These are phyloP conservation scores for Nemania diffusa DNA, from an alignment of 2,329 filamentous ascomycete genomes.

Conservation along the genomic window DNA sequence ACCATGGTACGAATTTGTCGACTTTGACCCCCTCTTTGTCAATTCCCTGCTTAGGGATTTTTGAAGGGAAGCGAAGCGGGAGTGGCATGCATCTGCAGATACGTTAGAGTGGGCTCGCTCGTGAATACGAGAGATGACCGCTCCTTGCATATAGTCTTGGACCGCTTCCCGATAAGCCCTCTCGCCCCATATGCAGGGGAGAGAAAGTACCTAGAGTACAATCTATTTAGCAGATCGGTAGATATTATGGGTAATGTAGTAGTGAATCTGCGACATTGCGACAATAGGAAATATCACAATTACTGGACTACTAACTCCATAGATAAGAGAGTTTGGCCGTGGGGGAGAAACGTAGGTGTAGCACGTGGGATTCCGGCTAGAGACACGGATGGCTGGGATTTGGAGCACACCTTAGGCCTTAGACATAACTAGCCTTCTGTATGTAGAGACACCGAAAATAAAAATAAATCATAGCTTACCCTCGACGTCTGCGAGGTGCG, in stretches of 20 bases:
- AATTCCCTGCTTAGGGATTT: background rate
- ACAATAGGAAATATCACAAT: slow-evolving; percentile 10
- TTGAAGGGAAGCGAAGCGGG: background rate
- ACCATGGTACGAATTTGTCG: background rate
- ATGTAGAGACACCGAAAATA: background rate
- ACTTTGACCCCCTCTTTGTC: background rate
- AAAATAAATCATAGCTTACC: slow-evolving; percentile 10
- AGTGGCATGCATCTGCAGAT: background rate
- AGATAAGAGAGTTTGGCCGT: background rate
- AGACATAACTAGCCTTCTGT: background rate
- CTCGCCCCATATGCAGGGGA: slow-evolving; percentile 4
- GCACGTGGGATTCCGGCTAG: background rate
- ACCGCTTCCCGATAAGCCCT: slow-evolving; percentile 19
- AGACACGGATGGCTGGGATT: background rate
- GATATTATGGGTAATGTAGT: background rate
- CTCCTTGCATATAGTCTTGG: slow-evolving; percentile 17
- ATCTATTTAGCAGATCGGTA: background rate
- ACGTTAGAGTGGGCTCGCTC: slow-evolving; percentile 17
- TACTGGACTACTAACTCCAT: background rate
- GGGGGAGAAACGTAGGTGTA: background rate
- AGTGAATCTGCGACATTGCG: background rate
- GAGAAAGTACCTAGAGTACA: background rate
- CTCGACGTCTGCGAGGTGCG: background rate
- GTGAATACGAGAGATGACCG: slow-evolving; percentile 36
- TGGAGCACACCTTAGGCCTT: background rate